Base-by-base conservation (phyloP, 768 basidiomycete genomes). In the Crassisporium funariophilum region DNA sequence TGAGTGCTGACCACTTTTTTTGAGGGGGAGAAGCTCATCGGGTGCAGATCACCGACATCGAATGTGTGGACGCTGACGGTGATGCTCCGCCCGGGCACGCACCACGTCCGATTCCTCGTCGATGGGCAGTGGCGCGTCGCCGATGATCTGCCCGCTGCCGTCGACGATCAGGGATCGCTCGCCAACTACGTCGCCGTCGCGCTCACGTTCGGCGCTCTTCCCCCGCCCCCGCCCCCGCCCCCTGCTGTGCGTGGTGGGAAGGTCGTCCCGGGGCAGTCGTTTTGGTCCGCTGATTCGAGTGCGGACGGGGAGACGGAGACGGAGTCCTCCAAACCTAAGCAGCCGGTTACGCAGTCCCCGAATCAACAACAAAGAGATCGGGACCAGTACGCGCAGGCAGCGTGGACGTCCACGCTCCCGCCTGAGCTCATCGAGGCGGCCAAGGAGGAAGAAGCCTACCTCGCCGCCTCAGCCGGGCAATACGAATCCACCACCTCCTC, bases 81-180 rank as follows among this genome's bases (percentile, higher is more conserved):
- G 36, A 27, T 57, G 35, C 79, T 98, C 0, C 81, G 83, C 8
- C 92, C 93, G 0, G 95, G 95, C 12, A 93, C 93, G 0, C 93
- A 98, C 61, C 90, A 94, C 54, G 78, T 98, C 62, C 91, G 94
- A 47, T 98, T 97, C 75, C 81, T 98, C 54, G 90, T 98, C 50
- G 95, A 98, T 64, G 90, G 88, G 37, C 79, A 83, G 36, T 92
- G 87, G 84, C 81, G 86, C 50, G 81, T 88, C 5, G 81, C 87
- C 2, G 78, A 86, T 53, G 83, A 89, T 53, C 76, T 78, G 19
- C 88, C 90, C 5, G 85, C 88, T 19, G 92, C 92, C 1, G 92
- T 95, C 37, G 92, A 94, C 61, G 94, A 98, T 62, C 89, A 93
- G 58, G 95, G 95, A 23, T 88, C 87, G 20, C 75, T 98, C 35